These are phyloP conservation scores for Misopates orontium DNA, from an alignment of 257 asterid genomes.

Conservation along the genomic window DNA sequence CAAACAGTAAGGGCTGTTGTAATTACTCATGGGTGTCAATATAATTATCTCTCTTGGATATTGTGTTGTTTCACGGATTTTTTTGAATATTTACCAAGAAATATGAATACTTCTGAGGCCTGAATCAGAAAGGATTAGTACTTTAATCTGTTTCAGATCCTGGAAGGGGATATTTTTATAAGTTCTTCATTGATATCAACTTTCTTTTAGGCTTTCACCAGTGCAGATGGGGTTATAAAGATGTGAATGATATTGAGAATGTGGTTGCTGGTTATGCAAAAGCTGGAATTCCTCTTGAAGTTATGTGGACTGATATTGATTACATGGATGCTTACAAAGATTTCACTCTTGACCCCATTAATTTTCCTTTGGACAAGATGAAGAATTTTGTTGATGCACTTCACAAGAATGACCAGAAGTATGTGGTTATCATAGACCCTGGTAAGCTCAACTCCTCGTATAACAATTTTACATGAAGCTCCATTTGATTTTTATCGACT, in stretches of 20 bases:
- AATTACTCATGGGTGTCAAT: no score
- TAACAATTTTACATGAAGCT: background rate
- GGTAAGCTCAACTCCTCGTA: conserved; percentile 39
- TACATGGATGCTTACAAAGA: conserved; percentile 92
- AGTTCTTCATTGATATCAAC: background rate
- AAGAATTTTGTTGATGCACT: conserved; percentile 51
- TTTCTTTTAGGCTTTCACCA: conserved; percentile 76
- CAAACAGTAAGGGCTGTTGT: no score
- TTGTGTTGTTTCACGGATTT: no score
- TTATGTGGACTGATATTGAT: conserved; percentile 94
- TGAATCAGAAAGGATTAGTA: background rate
- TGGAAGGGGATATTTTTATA: background rate
- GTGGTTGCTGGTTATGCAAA: conserved; percentile 76
- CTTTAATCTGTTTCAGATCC: conserved; percentile 1
- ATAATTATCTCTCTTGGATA: no score
- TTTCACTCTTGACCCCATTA: conserved; percentile 83
- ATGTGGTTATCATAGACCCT: conserved; percentile 83
- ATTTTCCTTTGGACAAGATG: conserved; percentile 62
- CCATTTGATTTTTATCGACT: background rate
- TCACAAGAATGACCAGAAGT: conserved; percentile 68
- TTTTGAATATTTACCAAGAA: no score
- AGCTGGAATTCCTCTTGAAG: conserved; percentile 80
- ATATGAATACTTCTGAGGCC: no score
- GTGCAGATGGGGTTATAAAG: conserved; percentile 76
- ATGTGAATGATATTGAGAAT: conserved; percentile 58